Base-by-base conservation (phyloP, 495 filamentous ascomycete species). In the Astrocystis sublimbata region DNA sequence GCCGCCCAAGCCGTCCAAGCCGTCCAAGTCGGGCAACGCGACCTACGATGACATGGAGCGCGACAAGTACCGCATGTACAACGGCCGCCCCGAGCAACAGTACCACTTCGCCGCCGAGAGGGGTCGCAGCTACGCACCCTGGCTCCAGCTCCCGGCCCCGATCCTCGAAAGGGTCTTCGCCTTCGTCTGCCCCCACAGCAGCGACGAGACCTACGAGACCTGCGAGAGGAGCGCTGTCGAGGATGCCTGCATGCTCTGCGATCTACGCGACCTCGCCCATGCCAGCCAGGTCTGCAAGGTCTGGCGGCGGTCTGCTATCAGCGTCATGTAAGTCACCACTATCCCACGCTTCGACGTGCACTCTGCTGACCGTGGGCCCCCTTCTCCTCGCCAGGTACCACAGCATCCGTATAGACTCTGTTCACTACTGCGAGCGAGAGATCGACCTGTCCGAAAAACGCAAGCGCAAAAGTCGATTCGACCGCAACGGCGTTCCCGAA, bases 361-460 rank as follows among this genome's bases (percentile, higher is more conserved):
- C 38, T 41, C 15, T 6, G 30, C 42, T 62, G 9, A 46, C 40
- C 47, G 23, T 12, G n/a, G 24, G 5, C 38, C 24, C 2, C 15
- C 23, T 15, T 31, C 13, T 31, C n/a, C 42, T 17, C 60, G n/a
- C 7, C 26, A 96, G 92, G 46, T 98, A 97, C 70, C 85, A 85
- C 46, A 90, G 92, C 74, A 87, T 98, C 63, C 90, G 93, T 31
- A 93, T 98, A 66, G 94, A 98, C 64, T 83, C 88, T 12, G 93
- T 98, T 28, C 94, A 98, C 72, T 98, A 96, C 75, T 98, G 94
- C 78, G 86, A 90, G 53, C 86, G 89, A 62, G 94, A 98, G 73
- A 85, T 89, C 53, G 78, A 89, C 62, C 82, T 97, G 15, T 83
- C 88, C 50, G 89, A 90, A 65, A 86, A 83, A 70, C 88, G 93